Base-by-base conservation (phyloP, 2,329 filamentous ascomycete genomes). In the Ophiostoma montium region DNA sequence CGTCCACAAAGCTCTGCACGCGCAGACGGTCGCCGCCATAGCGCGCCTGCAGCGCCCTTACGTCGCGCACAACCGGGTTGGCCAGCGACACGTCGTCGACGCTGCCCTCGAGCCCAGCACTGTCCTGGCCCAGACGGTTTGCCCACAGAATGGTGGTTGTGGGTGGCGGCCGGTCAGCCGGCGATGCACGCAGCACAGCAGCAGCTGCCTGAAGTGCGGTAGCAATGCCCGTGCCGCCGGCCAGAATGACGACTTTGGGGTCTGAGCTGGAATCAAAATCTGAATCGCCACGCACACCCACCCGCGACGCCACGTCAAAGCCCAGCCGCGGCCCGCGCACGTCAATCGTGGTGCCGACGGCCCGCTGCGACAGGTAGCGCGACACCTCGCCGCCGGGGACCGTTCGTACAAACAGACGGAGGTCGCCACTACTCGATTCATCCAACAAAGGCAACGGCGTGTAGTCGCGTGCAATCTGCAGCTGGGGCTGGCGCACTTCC, bases 391-490 rank as follows among this genome's bases (percentile, higher is more conserved):
- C 92, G 42, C 79, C 78, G 11, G 76, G 71, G 57, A 95, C 79
- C 52, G 74, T 75, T n/a, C 89, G 78, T 47, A 96, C 81, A 53
- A 94, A 74, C 53, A 96, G 81, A 9, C 83, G 72, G 49, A 60
- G 58, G n/a, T 62, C 57, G 2, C 57, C 58, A 2, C 63, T 59
- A n/a, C 7, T 23, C 35, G n/a, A 18, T 3, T 18, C 11, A 9
- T 43, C 42, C 12, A 30, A 23, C 0, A 78, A 74, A 0, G 87
- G 90, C 0, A 98, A 69, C 1, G 90, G 88, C 4, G 92, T 96
- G 65, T 98, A 98, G 51, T 87, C 81, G 53, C 92, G 71, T 39
- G 86, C 86, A 57, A 98, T 94, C 65, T 95, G 89, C 50, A 96
- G 67, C 62, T 95, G 82, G 2, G 92, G 92, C 67, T 96, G 92